Percentiles rank a stretch among this genome's conserved stretches.
Conservation (phyloP, 225 moss, liverwort and hornwort genomes). For the Bryoerythrophyllum caledonicum region DNA sequence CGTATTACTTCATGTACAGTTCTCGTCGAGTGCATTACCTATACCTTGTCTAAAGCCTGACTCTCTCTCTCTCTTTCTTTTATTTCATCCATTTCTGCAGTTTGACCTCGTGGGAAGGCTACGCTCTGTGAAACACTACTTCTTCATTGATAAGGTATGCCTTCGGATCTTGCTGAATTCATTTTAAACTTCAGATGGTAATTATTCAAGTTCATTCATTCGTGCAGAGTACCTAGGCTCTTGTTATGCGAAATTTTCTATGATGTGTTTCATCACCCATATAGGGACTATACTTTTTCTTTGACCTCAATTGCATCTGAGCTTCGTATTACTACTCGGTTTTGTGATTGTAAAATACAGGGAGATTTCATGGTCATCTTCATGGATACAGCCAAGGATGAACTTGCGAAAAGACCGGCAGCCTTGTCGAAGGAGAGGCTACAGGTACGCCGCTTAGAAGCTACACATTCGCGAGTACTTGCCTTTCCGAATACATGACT, state of each 20-base stretch:
- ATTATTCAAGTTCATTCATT: conserved; percentile 11
- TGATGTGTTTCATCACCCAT: background rate
- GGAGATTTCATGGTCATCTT: conserved; percentile 98
- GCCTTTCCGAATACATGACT: background rate
- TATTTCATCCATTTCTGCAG: conserved; percentile 36
- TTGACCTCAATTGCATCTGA: conserved; percentile 13
- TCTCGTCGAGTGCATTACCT: conserved; percentile 6
- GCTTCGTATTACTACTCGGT: background rate
- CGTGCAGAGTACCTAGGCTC: conserved; percentile 8
- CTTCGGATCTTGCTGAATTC: background rate
- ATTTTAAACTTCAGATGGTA: background rate
- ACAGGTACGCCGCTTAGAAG: conserved; percentile 38
- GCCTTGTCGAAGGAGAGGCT: conserved; percentile 78
- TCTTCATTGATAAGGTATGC: conserved; percentile 86
- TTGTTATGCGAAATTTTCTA: conserved; percentile 7
- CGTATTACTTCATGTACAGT: background rate
- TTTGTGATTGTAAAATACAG: conserved; percentile 35
- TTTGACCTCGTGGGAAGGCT: conserved; percentile 93
- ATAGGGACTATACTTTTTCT: conserved; percentile 3
- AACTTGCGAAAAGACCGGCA: conserved; percentile 80
- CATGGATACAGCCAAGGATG: conserved; percentile 96
- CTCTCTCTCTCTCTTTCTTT: background rate
- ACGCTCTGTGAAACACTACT: conserved; percentile 94
- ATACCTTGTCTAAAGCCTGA: conserved; percentile 2
- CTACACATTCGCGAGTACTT: background rate